Base-by-base conservation (phyloP, 257 asterid genomes). In the Rehmannia glutinosa region DNA sequence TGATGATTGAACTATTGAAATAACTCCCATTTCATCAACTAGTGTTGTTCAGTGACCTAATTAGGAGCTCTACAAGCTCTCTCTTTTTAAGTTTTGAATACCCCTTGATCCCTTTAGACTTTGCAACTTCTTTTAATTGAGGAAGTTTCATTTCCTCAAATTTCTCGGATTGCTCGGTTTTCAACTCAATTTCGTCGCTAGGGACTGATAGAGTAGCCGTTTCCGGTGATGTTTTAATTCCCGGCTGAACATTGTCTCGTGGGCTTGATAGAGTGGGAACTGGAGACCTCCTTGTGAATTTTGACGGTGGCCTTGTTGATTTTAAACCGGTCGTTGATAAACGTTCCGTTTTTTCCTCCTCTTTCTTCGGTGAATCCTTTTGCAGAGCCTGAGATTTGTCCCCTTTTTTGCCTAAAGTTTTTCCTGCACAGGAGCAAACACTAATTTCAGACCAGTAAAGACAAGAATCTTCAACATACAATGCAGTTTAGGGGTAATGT, bases 231-330 rank as follows among this genome's bases (percentile, higher is more conserved):
- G 46, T 30, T 53, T 59, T 55, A 6, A 6, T 47, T 62, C 23
- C 61, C 6, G 43, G 54, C 66, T 53, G 24, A 46, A 28, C 75
- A 21, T 36, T 35, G 33, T 66, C 70, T 53, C 71, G 73, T 57
- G 63, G 65, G 60, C 43, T 69, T 4, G 77, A 52, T 12, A 62
- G 38, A 45, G 83, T 21, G 30, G 80, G 81, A 57, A 90, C 53
- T 0, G 95, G 89, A 50, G 97, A 88, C 79, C 78, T 84, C 42
- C 67, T 81, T 3, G 61, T 47, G 77, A 90, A 90, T 50, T 45
- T 77, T 45, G 96, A 86, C 9, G 84, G 82, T 0, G 77, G 90
- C 56, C 92, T 81, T 8, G 77, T 61, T 62, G 77, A 20, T 63
- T 64, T 68, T 50, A 72, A 41, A 47, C 68, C 68, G 15, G 8